Base-by-base conservation (phyloP, 1,139 yeast genomes). In the Candida sanyaensis region DNA sequence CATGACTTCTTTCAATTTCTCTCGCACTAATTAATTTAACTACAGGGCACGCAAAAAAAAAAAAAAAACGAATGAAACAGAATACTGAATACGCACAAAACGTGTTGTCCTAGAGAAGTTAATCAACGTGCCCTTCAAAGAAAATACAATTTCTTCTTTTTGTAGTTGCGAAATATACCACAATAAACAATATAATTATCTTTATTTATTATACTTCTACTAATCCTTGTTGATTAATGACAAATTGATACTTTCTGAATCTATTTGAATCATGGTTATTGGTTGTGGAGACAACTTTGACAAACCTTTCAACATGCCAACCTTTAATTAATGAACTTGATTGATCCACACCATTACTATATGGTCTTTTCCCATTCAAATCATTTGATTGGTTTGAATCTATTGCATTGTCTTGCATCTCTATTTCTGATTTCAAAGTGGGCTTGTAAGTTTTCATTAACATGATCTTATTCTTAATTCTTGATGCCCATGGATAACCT, bases 401-500 rank as follows among this genome's bases (percentile, higher is more conserved):
- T 17, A 3, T 17, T 17, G 21, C 3, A 17, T 17, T 17, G 2
- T 17, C 41, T 27, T n/a, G 10, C 6, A 37, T 10, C 21, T 40
- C 48, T 21, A 32, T 24, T 11, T 47, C 43, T 24, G 42, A 31
- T 30, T 45, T 46, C 34, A 55, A 42, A 8, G 36, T 27, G 3
- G 77, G 77, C 38, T 57, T 58, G 50, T 74, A 75, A 2, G 60
- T 49, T 47, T 74, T 75, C 64, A 62, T 60, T 12, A 75, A 51
- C 49, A 73, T 54, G 4, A 75, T 61, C 44, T 74, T 58, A 27
- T 63, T 64, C 10, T 59, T 51, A 8, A 73, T 59, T 21, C 71
- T 60, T 44, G 66, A 67, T 13, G 69, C 56, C 80, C 80, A 75
- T 6, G 68, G 65, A 50, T 71, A 69, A 0, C 79, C 79, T 41